Base-by-base conservation (phyloP, 495 filamentous ascomycete genomes). In the Parathielavia appendiculata region DNA sequence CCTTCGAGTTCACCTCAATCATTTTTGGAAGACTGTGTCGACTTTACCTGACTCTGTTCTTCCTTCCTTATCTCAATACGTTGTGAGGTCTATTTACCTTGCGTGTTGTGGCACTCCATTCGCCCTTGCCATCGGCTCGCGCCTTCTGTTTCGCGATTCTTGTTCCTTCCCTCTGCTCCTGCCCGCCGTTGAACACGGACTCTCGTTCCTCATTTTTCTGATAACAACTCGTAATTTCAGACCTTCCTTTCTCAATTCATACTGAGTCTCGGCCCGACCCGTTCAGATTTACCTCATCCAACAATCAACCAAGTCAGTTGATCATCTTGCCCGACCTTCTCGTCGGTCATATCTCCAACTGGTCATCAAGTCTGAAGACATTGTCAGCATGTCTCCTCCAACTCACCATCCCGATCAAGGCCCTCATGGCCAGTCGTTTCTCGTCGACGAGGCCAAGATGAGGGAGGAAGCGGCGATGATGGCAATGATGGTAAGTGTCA, bases 401-500 rank as follows among this genome's bases (percentile, higher is more conserved):
- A 16, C 46, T 13, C 43, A 7, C 0, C 43, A 5, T 35, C 12
- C 41, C 23, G 22, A 16, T 8, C 17, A 51, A 19, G 38, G n/a
- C 1, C 22, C 22, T 23, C 0, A 13, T 16, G 43, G 41, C 17
- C 41, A 17, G 10, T 35, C 39, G 10, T 26, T 8, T 36, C 19
- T 12, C 5, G 30, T 49, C 36, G 20, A 26, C 0, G 43, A 48
- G 22, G 39, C 20, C 7, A 35, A 19, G 14, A 41, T 52, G 22
- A 20, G 9, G 39, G 52, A 32, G 11, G 11, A 55, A 32, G 23
- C 16, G 1, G 26, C 26, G 10, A 34, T 11, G 5, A 40, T 16
- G 39, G 59, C 62, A 32, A 52, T 57, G 19, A 32, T 54, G 51
- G 51, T 43, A 32, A 12, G 51, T 30, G 26, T 30, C 26, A 30